These are phyloP conservation scores for Endocalyx cinctus DNA, from an alignment of 2,329 filamentous ascomycete species.

Conservation along the genomic window DNA sequence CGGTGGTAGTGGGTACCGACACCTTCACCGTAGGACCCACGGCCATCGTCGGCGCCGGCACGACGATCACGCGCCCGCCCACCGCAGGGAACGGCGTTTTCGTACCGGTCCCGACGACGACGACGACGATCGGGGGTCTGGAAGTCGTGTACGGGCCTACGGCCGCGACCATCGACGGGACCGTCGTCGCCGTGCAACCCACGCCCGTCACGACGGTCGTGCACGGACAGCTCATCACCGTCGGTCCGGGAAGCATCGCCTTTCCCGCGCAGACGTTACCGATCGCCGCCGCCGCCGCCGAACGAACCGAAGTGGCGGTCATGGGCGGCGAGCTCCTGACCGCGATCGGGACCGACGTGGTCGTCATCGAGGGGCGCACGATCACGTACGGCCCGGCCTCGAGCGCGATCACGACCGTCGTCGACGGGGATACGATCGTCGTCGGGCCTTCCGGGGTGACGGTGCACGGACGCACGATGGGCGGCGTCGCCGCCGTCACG, in stretches of 20 bases:
- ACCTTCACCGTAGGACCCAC: slow-evolving; percentile 46
- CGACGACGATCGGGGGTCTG: slow-evolving; percentile 34
- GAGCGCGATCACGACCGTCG: slow-evolving; percentile 29
- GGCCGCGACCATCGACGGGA: slow-evolving; percentile 37
- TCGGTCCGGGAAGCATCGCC: slow-evolving; percentile 27
- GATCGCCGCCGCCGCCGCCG: slow-evolving; percentile 30
- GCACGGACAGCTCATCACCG: slow-evolving; percentile 18
- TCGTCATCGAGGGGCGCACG: slow-evolving; percentile 38
- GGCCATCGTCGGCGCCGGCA: slow-evolving; percentile 39
- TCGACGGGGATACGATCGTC: slow-evolving; percentile 48
- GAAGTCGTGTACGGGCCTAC: slow-evolving; percentile 38
- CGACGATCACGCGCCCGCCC: slow-evolving; percentile 38
- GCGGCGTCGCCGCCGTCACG: slow-evolving; percentile 34
- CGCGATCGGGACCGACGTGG: slow-evolving; percentile 34
- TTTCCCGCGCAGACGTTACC: slow-evolving; percentile 34
- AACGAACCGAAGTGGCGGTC: slow-evolving; percentile 40
- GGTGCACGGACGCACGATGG: slow-evolving; percentile 36
- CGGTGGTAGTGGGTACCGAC: slow-evolving; percentile 35
- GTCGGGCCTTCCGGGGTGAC: slow-evolving; percentile 43
- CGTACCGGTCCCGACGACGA: slow-evolving; percentile 31
- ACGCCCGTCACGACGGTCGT: slow-evolving; percentile 30
- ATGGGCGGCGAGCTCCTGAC: slow-evolving; percentile 45
- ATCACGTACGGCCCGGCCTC: slow-evolving; percentile 39
- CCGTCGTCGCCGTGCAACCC: slow-evolving; percentile 36
- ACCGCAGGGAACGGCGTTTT: slow-evolving; percentile 23